These are phyloP conservation scores for Trichophaea hybrida DNA, from an alignment of 2,329 filamentous ascomycete genomes.

Conservation along the genomic window DNA sequence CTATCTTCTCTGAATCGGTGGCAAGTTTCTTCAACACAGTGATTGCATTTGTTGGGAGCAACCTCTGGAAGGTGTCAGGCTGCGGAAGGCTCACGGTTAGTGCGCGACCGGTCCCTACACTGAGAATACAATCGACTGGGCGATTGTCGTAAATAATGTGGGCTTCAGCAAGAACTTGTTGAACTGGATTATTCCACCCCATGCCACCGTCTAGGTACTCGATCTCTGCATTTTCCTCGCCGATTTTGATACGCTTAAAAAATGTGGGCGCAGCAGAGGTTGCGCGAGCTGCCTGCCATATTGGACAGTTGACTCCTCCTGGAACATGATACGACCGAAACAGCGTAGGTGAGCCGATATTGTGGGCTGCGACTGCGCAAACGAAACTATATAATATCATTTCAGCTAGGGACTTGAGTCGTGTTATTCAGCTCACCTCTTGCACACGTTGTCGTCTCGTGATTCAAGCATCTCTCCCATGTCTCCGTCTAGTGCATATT, in stretches of 20 bases:
- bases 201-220: slow-evolving; percentile 28
- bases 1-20: slow-evolving; percentile 1
- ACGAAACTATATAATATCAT: slow-evolving; percentile 21
- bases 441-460: not conserved
- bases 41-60: not conserved
- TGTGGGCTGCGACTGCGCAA: slow-evolving; percentile 22
- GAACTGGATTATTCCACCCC: slow-evolving; percentile 26
- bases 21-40: not conserved
- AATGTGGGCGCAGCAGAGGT: slow-evolving; percentile 27
- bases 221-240: slow-evolving; percentile 4
- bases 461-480: not conserved
- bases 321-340: slow-evolving; percentile 21
- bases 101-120: slow-evolving; percentile 24
- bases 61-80: slow-evolving; percentile 4
- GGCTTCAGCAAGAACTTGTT: slow-evolving; percentile 24
- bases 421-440: not conserved
- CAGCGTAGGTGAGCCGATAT: slow-evolving; percentile 18
- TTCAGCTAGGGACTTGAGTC: not conserved
- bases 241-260: slow-evolving; percentile 15
- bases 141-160: slow-evolving; percentile 13
- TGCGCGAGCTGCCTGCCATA: slow-evolving; percentile 28
- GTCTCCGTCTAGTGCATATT: not conserved
- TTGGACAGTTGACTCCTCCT: slow-evolving; percentile 19
- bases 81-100: slow-evolving; percentile 6
- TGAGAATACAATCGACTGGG: slow-evolving; percentile 22